Conservation (phyloP, 441 rosid genomes). For the Breynia disticha region DNA sequence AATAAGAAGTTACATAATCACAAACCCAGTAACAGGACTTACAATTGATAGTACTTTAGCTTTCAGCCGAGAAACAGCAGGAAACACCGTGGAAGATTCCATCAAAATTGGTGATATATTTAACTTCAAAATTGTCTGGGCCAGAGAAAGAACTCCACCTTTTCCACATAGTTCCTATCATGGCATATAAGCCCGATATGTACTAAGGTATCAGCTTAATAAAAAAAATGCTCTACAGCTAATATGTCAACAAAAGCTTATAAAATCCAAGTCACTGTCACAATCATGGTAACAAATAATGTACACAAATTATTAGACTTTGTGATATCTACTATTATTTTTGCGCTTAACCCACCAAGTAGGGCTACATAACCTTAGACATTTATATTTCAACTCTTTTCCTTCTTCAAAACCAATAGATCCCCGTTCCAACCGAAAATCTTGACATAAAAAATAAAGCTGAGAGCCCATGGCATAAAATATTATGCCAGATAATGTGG, state of each 20-base stretch:
- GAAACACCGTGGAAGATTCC: constrained; percentile 33
- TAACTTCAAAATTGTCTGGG: constrained; percentile 58
- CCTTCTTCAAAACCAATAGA: too few relatives aligned
- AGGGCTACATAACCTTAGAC: too few relatives aligned
- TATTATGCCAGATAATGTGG: constrained; percentile 10
- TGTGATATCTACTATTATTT: too few relatives aligned
- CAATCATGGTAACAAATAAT: too few relatives aligned
- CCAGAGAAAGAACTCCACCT: constrained; percentile 80
- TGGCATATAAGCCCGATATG: neutral
- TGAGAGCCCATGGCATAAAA: constrained; percentile 3
- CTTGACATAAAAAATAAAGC: constrained; percentile 5
- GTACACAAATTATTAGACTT: too few relatives aligned
- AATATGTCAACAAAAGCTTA: too few relatives aligned
- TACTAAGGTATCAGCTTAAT: too few relatives aligned
- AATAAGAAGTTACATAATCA: neutral
- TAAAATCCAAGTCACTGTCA: too few relatives aligned
- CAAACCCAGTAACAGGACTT: constrained; percentile 26
- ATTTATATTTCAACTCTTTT: too few relatives aligned
- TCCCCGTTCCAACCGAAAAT: too few relatives aligned
- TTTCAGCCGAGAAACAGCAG: constrained; percentile 77
- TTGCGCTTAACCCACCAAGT: too few relatives aligned
- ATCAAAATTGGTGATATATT: constrained; percentile 33
- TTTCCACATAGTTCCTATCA: constrained; percentile 83
- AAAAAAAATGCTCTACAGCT: too few relatives aligned
- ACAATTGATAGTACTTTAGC: constrained; percentile 86